phyloP scores from a whole-genome alignment of 1,284 basidiomycete genomes.

The Ustilago trichophora region DNA sequence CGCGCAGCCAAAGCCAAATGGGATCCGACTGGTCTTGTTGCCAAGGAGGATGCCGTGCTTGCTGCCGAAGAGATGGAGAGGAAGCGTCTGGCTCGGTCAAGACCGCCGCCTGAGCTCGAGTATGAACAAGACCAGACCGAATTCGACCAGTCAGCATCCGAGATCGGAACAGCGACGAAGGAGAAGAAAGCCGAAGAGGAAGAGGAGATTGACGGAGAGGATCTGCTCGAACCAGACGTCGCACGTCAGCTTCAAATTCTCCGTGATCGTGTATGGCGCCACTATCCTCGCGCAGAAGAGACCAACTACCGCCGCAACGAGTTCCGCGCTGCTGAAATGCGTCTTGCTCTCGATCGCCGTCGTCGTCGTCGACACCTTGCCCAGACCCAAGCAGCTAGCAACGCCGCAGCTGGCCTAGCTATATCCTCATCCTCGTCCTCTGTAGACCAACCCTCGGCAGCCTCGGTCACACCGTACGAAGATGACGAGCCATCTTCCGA shows the following conservation, averaged over 20 bases:
- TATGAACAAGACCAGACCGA: constrained; percentile 1
- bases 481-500: constrained; percentile 13
- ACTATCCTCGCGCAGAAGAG: constrained; percentile 62
- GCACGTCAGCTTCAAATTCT: constrained; percentile 38
- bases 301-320: constrained; percentile 58
- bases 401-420: neutral
- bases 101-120: constrained; percentile 21
- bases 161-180: neutral
- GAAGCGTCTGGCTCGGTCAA: constrained; percentile 3
- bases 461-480: constrained; percentile 38
- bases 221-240: constrained; percentile 35
- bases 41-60: constrained; percentile 37
- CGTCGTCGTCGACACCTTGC: constrained; percentile 26
- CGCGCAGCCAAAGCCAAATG: constrained; percentile 38
- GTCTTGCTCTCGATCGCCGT: constrained; percentile 50
- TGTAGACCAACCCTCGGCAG: constrained; percentile 31
- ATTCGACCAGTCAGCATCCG: neutral
- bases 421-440: constrained; percentile 1
- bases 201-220: constrained; percentile 33
- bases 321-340: constrained; percentile 56
- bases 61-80: constrained; percentile 27
- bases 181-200: constrained; percentile 12
- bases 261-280: constrained; percentile 62
- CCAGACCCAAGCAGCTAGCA: constrained; percentile 14
- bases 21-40: constrained; percentile 37